These are phyloP conservation scores for Guyanaporus albipodus DNA, from an alignment of 768 basidiomycete genomes.

Conservation along the genomic window DNA sequence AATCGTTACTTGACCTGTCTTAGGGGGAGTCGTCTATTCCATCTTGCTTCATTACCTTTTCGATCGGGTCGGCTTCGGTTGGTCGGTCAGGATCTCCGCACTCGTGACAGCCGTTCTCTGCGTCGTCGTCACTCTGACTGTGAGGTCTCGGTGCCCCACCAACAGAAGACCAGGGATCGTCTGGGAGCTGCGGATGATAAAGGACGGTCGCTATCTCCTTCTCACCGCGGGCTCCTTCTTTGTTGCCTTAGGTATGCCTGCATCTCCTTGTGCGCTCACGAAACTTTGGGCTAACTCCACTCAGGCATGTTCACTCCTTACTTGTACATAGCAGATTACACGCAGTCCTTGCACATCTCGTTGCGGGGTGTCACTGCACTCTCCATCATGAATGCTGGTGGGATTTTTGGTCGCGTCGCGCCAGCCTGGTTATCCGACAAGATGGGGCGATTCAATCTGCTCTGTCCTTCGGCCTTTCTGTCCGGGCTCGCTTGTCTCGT, in stretches of 20 bases:
- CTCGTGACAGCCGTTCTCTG: slow-evolving; percentile 49
- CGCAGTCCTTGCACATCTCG: slow-evolving; percentile 38
- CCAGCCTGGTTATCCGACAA: slow-evolving; percentile 63
- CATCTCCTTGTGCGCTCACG: not conserved
- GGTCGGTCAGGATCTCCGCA: slow-evolving; percentile 58
- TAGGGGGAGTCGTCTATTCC: slow-evolving; percentile 69
- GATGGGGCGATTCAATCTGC: slow-evolving; percentile 64
- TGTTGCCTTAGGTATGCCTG: slow-evolving; percentile 53
- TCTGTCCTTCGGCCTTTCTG: slow-evolving; percentile 58
- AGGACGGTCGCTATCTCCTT: slow-evolving; percentile 50
- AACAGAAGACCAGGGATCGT: slow-evolving; percentile 18
- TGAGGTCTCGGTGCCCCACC: slow-evolving; percentile 32
- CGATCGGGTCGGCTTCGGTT: slow-evolving; percentile 51
- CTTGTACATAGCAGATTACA: slow-evolving; percentile 65
- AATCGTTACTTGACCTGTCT: slow-evolving; percentile 17
- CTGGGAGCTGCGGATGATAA: slow-evolving; percentile 31
- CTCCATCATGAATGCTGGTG: slow-evolving; percentile 66
- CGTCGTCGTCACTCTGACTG: slow-evolving; percentile 42
- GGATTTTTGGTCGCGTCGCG: slow-evolving; percentile 58
- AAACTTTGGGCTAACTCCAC: slow-evolving; percentile 2
- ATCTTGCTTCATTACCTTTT: slow-evolving; percentile 61
- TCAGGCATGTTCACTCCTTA: slow-evolving; percentile 68
- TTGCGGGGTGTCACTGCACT: slow-evolving; percentile 47
- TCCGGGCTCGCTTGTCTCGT: slow-evolving; percentile 56
- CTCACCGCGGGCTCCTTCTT: slow-evolving; percentile 53